Evolutionary conservation across 768 basidiomycete genomes (phyloP).

Genomic region (Coprinopsis cinerea): DNA sequence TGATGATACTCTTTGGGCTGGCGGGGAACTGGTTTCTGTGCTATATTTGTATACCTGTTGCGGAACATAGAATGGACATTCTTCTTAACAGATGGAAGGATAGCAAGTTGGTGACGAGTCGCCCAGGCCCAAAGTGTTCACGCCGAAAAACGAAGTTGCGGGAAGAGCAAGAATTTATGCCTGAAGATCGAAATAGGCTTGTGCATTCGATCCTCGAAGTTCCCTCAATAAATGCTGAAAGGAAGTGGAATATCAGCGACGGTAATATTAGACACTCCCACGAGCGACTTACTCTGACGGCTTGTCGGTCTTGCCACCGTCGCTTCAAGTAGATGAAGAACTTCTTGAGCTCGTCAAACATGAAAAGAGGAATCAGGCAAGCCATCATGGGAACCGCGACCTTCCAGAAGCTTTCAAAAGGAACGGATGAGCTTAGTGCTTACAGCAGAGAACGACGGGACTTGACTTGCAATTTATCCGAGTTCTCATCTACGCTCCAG

Average conservation of each 20-base stretch:
- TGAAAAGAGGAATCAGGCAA: slow-evolving; percentile 51
- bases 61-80: too few relatives aligned
- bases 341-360: slow-evolving; percentile 46
- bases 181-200: too few relatives aligned
- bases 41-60: too few relatives aligned
- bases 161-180: too few relatives aligned
- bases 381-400: slow-evolving; percentile 58
- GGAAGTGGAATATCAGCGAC: too few relatives aligned
- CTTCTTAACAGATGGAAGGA: too few relatives aligned
- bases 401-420: slow-evolving; percentile 54
- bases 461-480: slow-evolving; percentile 41
- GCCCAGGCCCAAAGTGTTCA: too few relatives aligned
- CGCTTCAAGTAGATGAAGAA: slow-evolving; percentile 44
- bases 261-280: too few relatives aligned
- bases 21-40: not conserved
- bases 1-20: not conserved
- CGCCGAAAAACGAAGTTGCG: too few relatives aligned
- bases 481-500: slow-evolving; percentile 38
- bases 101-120: too few relatives aligned
- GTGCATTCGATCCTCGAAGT: too few relatives aligned
- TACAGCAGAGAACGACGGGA: slow-evolving; percentile 2
- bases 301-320: slow-evolving; percentile 25
- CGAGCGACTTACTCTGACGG: slow-evolving; percentile 31
- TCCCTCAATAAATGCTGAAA: too few relatives aligned
- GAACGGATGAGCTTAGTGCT: not conserved